Evolutionary conservation across 495 filamentous ascomycete genomes (phyloP).

Genomic region (Lasiosphaeriaceae sp.): DNA sequence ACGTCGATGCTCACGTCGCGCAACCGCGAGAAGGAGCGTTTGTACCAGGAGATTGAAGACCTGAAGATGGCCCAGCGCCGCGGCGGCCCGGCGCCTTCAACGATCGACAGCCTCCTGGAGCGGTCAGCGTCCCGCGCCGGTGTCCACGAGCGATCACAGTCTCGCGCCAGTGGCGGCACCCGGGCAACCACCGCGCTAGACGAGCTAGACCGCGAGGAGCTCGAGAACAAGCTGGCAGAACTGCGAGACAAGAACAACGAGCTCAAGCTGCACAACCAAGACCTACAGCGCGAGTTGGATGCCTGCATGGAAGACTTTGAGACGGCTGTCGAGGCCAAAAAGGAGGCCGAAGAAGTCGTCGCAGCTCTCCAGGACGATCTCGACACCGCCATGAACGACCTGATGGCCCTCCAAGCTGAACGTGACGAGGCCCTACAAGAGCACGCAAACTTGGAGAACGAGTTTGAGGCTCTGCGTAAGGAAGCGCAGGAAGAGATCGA

Average conservation of each 20-base stretch:
- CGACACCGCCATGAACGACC: slow-evolving; percentile 70
- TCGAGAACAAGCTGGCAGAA: slow-evolving; percentile 76
- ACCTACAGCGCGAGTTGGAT: slow-evolving; percentile 71
- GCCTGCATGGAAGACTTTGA: slow-evolving; percentile 64
- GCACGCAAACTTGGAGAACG: slow-evolving; percentile 73
- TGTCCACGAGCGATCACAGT: slow-evolving; percentile 58
- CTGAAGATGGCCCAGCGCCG: slow-evolving; percentile 81
- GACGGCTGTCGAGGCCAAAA: slow-evolving; percentile 52
- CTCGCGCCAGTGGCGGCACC: slow-evolving; percentile 67
- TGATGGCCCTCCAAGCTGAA: slow-evolving; percentile 77
- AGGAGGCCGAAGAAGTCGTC: slow-evolving; percentile 55
- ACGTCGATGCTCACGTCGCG: slow-evolving; percentile 96
- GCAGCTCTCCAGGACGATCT: slow-evolving; percentile 70
- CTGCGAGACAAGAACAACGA: slow-evolving; percentile 82
- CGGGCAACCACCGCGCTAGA: slow-evolving; percentile 59
- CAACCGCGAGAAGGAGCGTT: slow-evolving; percentile 87
- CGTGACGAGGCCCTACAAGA: slow-evolving; percentile 78
- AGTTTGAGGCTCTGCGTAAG: slow-evolving; percentile 71
- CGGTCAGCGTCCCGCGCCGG: slow-evolving; percentile 85
- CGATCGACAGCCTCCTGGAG: slow-evolving; percentile 89
- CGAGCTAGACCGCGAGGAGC: slow-evolving; percentile 78
- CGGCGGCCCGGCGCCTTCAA: slow-evolving; percentile 53
- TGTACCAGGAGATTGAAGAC: slow-evolving; percentile 96
- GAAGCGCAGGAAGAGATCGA: slow-evolving; percentile 84
- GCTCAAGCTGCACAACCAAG: slow-evolving; percentile 78